A percentile compares a stretch with the other conserved stretches of the same genome.
Evolutionary conservation across 2,329 filamentous ascomycete genomes (phyloP).

Genomic region (Botryotinia narcissicola): DNA sequence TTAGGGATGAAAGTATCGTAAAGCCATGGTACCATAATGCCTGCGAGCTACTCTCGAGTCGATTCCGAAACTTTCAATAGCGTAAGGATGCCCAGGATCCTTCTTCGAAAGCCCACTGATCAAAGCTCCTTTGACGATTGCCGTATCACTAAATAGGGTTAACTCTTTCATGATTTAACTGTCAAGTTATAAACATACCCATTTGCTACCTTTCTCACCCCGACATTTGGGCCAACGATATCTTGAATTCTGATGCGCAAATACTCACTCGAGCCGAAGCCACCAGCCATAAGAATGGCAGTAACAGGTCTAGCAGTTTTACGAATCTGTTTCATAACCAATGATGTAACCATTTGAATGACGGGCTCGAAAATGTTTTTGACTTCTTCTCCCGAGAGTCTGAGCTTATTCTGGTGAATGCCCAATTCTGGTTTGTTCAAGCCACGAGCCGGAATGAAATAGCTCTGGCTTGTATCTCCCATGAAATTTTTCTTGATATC

Average conservation of each 20-base stretch:
- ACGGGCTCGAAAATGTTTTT: conserved; percentile 7
- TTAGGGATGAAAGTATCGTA: not conserved
- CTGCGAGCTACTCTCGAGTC: conserved; percentile 1
- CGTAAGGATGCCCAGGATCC: not conserved
- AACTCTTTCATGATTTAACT: no score
- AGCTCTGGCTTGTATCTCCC: not conserved
- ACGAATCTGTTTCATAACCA: not conserved
- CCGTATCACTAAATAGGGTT: not conserved
- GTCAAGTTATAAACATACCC: not conserved
- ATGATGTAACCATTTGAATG: not conserved
- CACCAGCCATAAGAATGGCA: conserved; percentile 9
- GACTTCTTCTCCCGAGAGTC: not conserved
- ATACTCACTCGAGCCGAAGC: conserved; percentile 13
- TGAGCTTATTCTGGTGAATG: not conserved
- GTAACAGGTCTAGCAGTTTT: not conserved
- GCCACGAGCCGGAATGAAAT: conserved; percentile 6
- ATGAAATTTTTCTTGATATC: conserved; percentile 10
- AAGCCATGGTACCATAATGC: not conserved
- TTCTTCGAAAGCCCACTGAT: conserved; percentile 5
- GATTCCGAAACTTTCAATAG: not conserved
- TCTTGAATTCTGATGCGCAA: not conserved
- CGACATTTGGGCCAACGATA: not conserved
- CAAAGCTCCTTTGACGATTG: not conserved
- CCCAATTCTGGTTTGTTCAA: conserved; percentile 1
- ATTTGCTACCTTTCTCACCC: conserved; percentile 2